Percentiles rank a stretch among this genome's conserved stretches.
Conservation (phyloP, 768 basidiomycete species). For the Jaapia argillacea region DNA sequence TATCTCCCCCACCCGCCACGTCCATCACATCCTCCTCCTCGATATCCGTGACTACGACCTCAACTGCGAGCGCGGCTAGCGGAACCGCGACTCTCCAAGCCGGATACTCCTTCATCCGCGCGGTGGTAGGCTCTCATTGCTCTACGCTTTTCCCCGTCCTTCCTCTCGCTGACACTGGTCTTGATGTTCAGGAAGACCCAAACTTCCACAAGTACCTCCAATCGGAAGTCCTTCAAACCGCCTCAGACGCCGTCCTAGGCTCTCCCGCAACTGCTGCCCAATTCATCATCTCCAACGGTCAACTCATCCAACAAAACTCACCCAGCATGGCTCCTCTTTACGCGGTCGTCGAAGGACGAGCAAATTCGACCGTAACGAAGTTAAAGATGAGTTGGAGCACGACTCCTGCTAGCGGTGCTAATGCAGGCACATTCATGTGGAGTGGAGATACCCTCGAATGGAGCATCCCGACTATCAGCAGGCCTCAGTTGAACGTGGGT, state of each 20-base stretch:
- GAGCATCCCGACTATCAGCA: slow-evolving; percentile 35
- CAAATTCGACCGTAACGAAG: slow-evolving; percentile 35
- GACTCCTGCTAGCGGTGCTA: slow-evolving; percentile 34
- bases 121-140: slow-evolving; percentile 33
- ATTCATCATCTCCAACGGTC: slow-evolving; percentile 45
- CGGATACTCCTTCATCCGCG: slow-evolving; percentile 46
- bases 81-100: slow-evolving; percentile 32
- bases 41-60: slow-evolving; percentile 10
- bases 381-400: slow-evolving; percentile 39
- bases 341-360: slow-evolving; percentile 35
- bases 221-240: slow-evolving; percentile 32
- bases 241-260: slow-evolving; percentile 41
- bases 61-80: slow-evolving; percentile 14
- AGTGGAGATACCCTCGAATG: slow-evolving; percentile 52
- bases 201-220: slow-evolving; percentile 57
- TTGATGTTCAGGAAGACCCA: slow-evolving; percentile 31
- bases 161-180: background rate
- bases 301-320: slow-evolving; percentile 44
- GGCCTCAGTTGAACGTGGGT: slow-evolving; percentile 44
- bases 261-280: slow-evolving; percentile 41
- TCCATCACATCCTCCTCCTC: slow-evolving; percentile 10
- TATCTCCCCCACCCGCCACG: slow-evolving; percentile 7
- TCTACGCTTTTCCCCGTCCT: no score
- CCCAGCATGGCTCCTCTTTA: slow-evolving; percentile 33
- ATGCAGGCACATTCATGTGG: slow-evolving; percentile 35